These are phyloP conservation scores for Polygonum maritimum DNA, from an alignment of 148 eudicot species.

Conservation along the genomic window DNA sequence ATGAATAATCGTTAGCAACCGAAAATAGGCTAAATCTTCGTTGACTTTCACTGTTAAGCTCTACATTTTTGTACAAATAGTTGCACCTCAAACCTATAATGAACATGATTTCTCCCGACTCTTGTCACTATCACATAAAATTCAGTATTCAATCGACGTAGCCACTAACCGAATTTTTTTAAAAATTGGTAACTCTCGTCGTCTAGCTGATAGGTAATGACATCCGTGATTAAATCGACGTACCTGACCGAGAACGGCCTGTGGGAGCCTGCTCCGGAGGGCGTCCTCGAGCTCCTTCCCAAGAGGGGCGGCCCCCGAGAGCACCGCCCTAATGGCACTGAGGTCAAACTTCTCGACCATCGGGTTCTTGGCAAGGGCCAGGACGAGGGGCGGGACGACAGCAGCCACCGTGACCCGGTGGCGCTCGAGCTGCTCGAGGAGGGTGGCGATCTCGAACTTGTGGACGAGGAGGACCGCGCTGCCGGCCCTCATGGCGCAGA, in stretches of 20 bases:
- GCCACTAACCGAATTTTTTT: too few species aligned
- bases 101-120: too few species aligned
- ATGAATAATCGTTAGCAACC: background rate
- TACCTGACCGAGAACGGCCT: slow-evolving; percentile 87
- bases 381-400: slow-evolving; percentile 83
- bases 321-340: slow-evolving; percentile 48
- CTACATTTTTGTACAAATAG: background rate
- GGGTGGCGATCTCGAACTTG: slow-evolving; percentile 49
- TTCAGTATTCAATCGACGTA: too few species aligned
- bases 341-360: slow-evolving; percentile 54
- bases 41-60: background rate
- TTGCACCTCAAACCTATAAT: background rate
- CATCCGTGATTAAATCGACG: background rate
- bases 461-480: slow-evolving; percentile 58
- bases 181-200: too few species aligned
- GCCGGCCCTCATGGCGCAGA: slow-evolving; percentile 59
- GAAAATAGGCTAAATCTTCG: background rate
- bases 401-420: slow-evolving; percentile 68
- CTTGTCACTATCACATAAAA: too few species aligned
- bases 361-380: slow-evolving; percentile 63
- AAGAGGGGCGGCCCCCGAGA: slow-evolving; percentile 94
- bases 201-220: too few species aligned
- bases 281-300: slow-evolving; percentile 93
- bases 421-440: slow-evolving; percentile 43
- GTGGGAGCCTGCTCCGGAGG: slow-evolving; percentile 49